Percentiles rank a stretch among this genome's conserved stretches.
These are phyloP conservation scores for Gracilaria gracilis DNA, from an alignment of 23 red algal species.

Conservation along the genomic window DNA sequence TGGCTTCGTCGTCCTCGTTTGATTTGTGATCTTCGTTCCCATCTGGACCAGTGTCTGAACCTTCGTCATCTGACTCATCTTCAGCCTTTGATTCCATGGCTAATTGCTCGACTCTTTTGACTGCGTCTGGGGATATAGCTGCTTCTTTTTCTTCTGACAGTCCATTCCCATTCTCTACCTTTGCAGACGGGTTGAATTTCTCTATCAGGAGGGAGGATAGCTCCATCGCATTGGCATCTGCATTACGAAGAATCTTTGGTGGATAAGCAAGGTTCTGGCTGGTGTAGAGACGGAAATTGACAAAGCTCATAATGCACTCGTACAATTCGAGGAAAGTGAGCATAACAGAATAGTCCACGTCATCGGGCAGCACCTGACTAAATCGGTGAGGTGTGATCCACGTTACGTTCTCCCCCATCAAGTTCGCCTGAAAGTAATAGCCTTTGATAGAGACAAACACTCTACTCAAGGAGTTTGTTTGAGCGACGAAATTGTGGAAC, in stretches of 20 bases:
- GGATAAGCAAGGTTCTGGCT: constrained; percentile 74
- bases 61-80: constrained; percentile 59
- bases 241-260: constrained; percentile 49
- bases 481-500: constrained; percentile 81
- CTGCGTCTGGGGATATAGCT: constrained; percentile 31
- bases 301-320: constrained; percentile 86
- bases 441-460: constrained; percentile 95
- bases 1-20: not conserved
- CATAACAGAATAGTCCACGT: constrained; percentile 94
- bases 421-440: constrained; percentile 86
- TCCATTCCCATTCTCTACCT: not conserved
- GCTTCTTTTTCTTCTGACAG: not conserved
- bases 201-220: constrained; percentile 50
- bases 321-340: constrained; percentile 97
- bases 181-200: not conserved
- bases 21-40: not conserved
- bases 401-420: constrained; percentile 71
- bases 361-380: constrained; percentile 76
- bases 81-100: constrained; percentile 39
- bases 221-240: constrained; percentile 62
- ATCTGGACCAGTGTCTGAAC: constrained; percentile 1
- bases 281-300: constrained; percentile 88
- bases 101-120: constrained; percentile 47
- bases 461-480: constrained; percentile 65
- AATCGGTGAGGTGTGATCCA: constrained; percentile 93